phyloP scores from a whole-genome alignment of 106 monocot species.

The Cymbidium sinense region DNA sequence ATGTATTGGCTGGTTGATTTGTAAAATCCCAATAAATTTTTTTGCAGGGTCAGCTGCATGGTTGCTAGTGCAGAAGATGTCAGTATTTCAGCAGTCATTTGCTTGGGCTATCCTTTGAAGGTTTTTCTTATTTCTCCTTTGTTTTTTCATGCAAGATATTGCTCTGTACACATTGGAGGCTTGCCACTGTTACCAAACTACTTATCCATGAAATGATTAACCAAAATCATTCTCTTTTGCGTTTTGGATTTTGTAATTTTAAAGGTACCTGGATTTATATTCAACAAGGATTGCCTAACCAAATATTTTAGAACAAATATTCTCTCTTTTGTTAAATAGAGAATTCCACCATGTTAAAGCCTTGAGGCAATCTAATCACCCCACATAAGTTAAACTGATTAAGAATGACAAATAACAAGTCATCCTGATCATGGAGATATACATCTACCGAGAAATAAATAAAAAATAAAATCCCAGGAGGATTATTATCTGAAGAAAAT shows the following conservation, averaged over 20 bases:
- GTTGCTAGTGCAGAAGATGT: slow-evolving; percentile 50
- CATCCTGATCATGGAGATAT: too few species aligned
- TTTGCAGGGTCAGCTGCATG: slow-evolving; percentile 95
- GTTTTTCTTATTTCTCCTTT: slow-evolving; percentile 24
- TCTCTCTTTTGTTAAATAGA: neutral
- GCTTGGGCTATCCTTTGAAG: slow-evolving; percentile 98
- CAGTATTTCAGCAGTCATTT: slow-evolving; percentile 61
- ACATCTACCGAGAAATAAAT: too few species aligned
- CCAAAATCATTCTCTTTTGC: neutral
- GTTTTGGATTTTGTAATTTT: neutral
- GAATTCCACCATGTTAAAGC: neutral
- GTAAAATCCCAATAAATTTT: slow-evolving; percentile 4
- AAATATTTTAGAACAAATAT: neutral
- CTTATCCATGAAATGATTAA: neutral
- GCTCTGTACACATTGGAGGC: neutral
- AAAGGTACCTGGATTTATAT: neutral
- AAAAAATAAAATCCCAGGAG: too few species aligned
- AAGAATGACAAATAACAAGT: too few species aligned
- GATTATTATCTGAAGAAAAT: too few species aligned
- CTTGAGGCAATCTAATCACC: neutral
- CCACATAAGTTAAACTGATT: too few species aligned
- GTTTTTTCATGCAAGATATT: slow-evolving; percentile 1
- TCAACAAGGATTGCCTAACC: neutral
- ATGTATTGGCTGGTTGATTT: too few species aligned
- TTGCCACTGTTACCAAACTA: neutral